Evolutionary conservation across 306 rosid genomes (phyloP).

Genomic region (Fragaria iinumae): DNA sequence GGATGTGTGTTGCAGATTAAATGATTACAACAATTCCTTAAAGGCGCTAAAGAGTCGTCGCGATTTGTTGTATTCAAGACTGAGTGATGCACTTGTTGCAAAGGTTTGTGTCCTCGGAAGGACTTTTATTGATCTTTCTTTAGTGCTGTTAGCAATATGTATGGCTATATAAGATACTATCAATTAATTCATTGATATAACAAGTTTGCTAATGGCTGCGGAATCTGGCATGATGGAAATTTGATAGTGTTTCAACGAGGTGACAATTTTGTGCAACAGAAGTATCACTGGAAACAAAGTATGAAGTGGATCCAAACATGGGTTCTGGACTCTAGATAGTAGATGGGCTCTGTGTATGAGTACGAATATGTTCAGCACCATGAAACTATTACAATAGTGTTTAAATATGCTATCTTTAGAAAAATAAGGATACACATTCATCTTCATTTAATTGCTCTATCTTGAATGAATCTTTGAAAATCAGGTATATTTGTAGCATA

Average conservation of each 20-base stretch:
- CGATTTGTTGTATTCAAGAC: conserved; percentile 59
- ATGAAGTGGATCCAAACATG: background rate
- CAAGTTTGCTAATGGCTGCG: conserved; percentile 1
- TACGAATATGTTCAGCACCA: background rate
- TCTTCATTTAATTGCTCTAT: background rate
- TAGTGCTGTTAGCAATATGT: background rate
- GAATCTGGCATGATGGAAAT: background rate
- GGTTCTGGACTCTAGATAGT: background rate
- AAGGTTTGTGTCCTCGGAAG: conserved; percentile 55
- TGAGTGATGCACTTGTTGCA: conserved; percentile 70
- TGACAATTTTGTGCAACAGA: background rate
- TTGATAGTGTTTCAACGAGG: background rate
- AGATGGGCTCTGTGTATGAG: background rate
- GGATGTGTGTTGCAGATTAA: conserved; percentile 44
- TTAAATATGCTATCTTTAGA: background rate
- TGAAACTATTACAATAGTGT: background rate
- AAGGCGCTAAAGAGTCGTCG: conserved; percentile 64
- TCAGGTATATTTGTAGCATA: background rate
- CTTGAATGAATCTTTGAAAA: background rate
- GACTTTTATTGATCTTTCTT: background rate
- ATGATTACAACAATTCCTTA: conserved; percentile 47
- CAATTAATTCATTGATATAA: background rate
- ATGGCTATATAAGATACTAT: background rate
- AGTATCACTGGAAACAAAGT: background rate
- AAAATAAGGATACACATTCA: background rate